Conservation (phyloP, 371 early-diverging fungal species). For the Syncephalis plumigaleata region DNA sequence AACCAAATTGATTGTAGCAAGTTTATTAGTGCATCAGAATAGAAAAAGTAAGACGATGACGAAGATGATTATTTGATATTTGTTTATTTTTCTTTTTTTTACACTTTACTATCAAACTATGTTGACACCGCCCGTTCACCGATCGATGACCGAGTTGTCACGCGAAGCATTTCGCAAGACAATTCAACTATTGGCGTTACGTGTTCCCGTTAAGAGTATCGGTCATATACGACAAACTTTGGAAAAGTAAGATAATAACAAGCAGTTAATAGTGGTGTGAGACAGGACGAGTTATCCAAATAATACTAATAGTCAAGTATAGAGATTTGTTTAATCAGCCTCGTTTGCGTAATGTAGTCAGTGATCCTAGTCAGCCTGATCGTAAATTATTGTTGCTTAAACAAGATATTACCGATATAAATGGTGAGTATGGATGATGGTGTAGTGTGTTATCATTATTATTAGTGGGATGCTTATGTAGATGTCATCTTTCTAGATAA, state of each 20-base stretch:
- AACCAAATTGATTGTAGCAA: no score
- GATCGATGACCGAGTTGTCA: conserved; percentile 4
- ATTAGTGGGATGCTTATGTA: no score
- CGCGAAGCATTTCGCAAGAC: conserved; percentile 5
- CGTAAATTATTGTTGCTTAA: conserved; percentile 42
- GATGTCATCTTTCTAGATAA: no score
- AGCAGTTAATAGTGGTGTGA: no score
- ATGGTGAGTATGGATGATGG: no score
- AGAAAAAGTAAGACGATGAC: no score
- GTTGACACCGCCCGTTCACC: conserved; percentile 6
- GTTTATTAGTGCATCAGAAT: no score
- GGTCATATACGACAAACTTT: not conserved
- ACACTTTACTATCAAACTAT: not conserved
- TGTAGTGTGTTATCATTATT: no score
- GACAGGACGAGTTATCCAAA: no score
- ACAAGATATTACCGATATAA: conserved; percentile 18
- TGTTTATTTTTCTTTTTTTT: not conserved
- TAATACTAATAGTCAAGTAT: no score
- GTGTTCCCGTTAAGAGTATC: conserved; percentile 5
- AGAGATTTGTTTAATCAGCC: conserved; percentile 47
- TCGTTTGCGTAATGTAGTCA: conserved; percentile 45
- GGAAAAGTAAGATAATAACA: not conserved
- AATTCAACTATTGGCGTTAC: conserved; percentile 3
- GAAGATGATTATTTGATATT: no score
- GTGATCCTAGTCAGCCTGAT: conserved; percentile 28